A percentile compares a stretch with the other conserved stretches of the same genome.
phyloP scores from a whole-genome alignment of 345 rosid genomes.

The Citrus sp. region DNA sequence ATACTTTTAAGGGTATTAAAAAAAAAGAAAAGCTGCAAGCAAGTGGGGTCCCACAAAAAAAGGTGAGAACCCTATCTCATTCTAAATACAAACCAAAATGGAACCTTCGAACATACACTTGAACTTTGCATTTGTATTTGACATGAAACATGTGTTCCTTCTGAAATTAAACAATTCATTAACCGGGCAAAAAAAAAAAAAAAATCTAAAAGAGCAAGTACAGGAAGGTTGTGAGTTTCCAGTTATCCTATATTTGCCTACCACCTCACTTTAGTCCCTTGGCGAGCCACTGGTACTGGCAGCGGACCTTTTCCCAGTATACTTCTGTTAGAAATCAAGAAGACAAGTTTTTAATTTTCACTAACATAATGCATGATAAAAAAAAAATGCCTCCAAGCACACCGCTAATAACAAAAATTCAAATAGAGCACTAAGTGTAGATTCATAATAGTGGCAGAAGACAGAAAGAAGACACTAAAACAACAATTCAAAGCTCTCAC shows the following conservation, averaged over 20 bases:
- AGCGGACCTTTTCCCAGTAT: constrained; percentile 29
- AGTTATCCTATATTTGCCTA: neutral
- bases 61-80: neutral
- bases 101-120: neutral
- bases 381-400: neutral
- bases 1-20: neutral
- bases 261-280: constrained; percentile 30
- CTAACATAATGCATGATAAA: neutral
- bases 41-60: neutral
- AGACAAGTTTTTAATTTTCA: neutral
- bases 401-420: neutral
- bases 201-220: neutral
- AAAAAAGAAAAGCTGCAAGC: neutral
- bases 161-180: neutral
- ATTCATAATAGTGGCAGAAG: neutral
- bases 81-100: constrained; percentile 4
- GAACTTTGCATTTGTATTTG: constrained; percentile 9
- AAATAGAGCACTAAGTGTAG: neutral
- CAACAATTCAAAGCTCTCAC: constrained; percentile 21
- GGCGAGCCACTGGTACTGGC: constrained; percentile 27
- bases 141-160: constrained; percentile 4
- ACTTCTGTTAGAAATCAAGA: constrained; percentile 30
- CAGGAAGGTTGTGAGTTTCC: neutral
- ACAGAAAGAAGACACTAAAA: neutral
- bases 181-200: neutral